Evolutionary conservation across 2,329 filamentous ascomycete genomes (phyloP), one percentile per base, ranked within the genome.

Genomic region (Aspergillus fumigatiaffinis): DNA sequence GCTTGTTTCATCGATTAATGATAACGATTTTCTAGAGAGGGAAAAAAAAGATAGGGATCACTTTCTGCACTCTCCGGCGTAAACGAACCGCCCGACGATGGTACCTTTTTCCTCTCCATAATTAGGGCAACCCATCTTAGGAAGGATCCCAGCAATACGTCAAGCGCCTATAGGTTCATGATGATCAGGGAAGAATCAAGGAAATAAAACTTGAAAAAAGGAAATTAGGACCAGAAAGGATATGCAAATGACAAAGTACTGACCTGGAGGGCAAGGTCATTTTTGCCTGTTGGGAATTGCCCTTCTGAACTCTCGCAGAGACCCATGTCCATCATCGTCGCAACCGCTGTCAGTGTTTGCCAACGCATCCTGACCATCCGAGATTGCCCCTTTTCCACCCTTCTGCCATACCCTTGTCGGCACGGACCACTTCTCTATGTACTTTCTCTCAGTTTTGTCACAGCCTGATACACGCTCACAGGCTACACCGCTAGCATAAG

Each of bases 1-100:
- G 59, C 25, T 56, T 55, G 52, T 55, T n/a, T 53, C 53, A 58
- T 44, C 51, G 9, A 49, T 54, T 61, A 26, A 65, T 62, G 63
- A 66, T 60, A 61, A 68, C 54, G 54, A 64, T 54, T 62, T 51
- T n/a, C 25, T 54, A 47, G 44, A 47, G 14, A 23, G 10, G 2
- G 14, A 32, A 14, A 47, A 5, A 25, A 47, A 46, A 20, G 3
- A 29, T 10, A 29, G 9, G 9, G 9, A 29, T 29, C 28, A 29
- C 28, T 29, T 29, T 29, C 28, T 12, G 10, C 3, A 4, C 3
- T 29, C 28, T 29, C 28, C 28, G 3, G 10, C 8, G 9, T 23
- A 14, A n/a, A 6, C 6, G 6, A 38, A 38, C 5, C 4, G 12
- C 10, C 10, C 23, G 3, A 49, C 21, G 21, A 49, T 49, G 10